Evolutionary conservation across 2,329 filamentous ascomycete species (phyloP).

Genomic region (Tolypocladium cylindrosporum): DNA sequence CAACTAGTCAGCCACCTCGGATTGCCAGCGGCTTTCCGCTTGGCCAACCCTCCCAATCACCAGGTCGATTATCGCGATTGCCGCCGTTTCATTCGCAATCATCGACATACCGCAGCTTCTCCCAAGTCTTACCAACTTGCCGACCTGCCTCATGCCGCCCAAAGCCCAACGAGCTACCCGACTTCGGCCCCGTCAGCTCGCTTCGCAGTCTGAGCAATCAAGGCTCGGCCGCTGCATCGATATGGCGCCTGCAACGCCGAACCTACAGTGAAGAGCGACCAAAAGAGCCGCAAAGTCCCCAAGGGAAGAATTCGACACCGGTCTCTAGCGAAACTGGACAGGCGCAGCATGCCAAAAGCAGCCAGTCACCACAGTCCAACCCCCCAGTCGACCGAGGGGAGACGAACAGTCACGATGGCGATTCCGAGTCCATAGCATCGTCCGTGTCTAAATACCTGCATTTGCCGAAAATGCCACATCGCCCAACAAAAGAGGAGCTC

Average conservation of each 20-base stretch:
- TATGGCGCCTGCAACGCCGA: constrained; percentile 1
- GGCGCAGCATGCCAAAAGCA: background rate
- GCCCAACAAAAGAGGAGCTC: constrained; percentile 88
- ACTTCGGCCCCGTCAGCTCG: background rate
- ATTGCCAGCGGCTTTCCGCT: constrained; percentile 1
- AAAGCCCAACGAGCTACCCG: background rate
- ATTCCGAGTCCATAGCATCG: constrained; percentile 33
- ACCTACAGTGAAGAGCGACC: background rate
- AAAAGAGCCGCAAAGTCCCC: background rate
- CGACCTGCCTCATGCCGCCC: background rate
- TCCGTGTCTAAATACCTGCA: constrained; percentile 52
- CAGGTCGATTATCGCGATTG: constrained; percentile 2
- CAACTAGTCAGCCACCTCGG: constrained; percentile 13
- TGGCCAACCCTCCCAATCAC: background rate
- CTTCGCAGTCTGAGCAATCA: background rate
- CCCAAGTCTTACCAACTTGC: background rate
- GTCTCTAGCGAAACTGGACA: background rate
- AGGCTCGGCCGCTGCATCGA: background rate
- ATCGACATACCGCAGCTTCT: background rate
- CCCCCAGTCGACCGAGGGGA: constrained; percentile 1
- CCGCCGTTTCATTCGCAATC: background rate
- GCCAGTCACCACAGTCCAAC: too few relatives aligned
- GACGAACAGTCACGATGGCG: constrained; percentile 4
- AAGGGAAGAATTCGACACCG: background rate
- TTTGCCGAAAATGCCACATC: constrained; percentile 63